phyloP scores from a whole-genome alignment of 1,284 basidiomycete genomes.

The Psilocybe mexicana region DNA sequence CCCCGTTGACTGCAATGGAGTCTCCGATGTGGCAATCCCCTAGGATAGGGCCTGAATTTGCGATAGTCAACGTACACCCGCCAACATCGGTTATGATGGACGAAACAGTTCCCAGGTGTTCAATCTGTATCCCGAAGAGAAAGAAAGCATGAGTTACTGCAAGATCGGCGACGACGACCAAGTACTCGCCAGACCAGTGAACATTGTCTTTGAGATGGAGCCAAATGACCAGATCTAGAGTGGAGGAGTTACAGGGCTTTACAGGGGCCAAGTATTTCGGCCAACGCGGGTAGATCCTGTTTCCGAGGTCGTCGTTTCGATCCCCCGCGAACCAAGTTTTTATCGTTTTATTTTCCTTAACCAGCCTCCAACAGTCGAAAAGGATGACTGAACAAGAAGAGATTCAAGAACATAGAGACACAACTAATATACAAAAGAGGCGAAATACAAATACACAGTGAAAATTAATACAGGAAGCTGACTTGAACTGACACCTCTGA shows the following conservation, averaged over 20 bases:
- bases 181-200: constrained; percentile 66
- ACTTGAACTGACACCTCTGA: too few species aligned
- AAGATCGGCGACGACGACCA: background rate
- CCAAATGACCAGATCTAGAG: too few species aligned
- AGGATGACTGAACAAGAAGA: background rate
- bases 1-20: constrained; percentile 84
- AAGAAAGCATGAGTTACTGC: background rate
- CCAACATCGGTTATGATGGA: constrained; percentile 62
- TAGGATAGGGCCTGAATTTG: constrained; percentile 73
- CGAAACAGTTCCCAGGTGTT: constrained; percentile 77
- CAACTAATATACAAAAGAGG: background rate
- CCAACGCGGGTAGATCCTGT: too few species aligned
- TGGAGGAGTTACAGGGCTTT: background rate
- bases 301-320: too few species aligned
- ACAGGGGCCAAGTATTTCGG: constrained; percentile 4
- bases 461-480: too few species aligned
- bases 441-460: background rate
- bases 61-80: constrained; percentile 87
- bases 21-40: constrained; percentile 94
- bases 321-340: background rate
- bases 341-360: background rate
- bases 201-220: constrained; percentile 41
- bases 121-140: constrained; percentile 51
- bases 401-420: background rate
- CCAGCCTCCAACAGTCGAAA: background rate